Base-by-base conservation (phyloP, 2,329 filamentous ascomycete species). In the Alternaria ventricosa region DNA sequence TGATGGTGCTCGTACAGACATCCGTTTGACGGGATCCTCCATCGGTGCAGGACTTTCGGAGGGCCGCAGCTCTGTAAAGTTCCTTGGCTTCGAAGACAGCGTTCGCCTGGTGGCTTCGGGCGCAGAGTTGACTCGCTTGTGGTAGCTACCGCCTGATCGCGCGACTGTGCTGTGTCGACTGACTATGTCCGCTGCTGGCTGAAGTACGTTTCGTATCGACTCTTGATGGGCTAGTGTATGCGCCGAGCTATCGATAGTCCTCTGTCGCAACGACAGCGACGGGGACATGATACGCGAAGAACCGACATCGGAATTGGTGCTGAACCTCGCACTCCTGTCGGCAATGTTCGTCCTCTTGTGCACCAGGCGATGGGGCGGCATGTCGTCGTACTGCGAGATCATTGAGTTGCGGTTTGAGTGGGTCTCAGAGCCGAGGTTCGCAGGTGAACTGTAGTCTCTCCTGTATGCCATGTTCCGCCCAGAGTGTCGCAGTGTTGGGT, bases 401-500 rank as follows among this genome's bases (percentile, higher is more conserved):
- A 81, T 66, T 2, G 85, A 86, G 18, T 79, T 80, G 43, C 82
- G 81, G 30, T 82, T 81, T 3, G 84, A 85, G 36, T 71, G 75
- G 6, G 82, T 75, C 4, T 80, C 70, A 4, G 84, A 82, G 11
- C 82, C 84, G 64, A 82, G 82, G 10, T 75, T 73, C 8, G 72
- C 64, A 6, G 75, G 68, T 7, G 75, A 75, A 59, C 71, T 74
- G 27, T 68, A 58, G 50, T 81, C 82, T 55, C 82, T 83, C 20
- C 84, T 82, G 36, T 87, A 77, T 3, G 86, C 86, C 60, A 82
- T 74, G 63, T 85, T 85, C 74, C 85, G 87, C 49, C 83, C 84
- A 6, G 83, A 84, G 71, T 88, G 87, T 55, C 87, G 84, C 55
- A 88, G 75, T 1, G 81, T 83, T 25, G 71, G 76, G 56, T 75